Evolutionary conservation across 768 basidiomycete genomes (phyloP), one percentile per base, ranked within the genome.

Genomic region (Dentipellis sp.): DNA sequence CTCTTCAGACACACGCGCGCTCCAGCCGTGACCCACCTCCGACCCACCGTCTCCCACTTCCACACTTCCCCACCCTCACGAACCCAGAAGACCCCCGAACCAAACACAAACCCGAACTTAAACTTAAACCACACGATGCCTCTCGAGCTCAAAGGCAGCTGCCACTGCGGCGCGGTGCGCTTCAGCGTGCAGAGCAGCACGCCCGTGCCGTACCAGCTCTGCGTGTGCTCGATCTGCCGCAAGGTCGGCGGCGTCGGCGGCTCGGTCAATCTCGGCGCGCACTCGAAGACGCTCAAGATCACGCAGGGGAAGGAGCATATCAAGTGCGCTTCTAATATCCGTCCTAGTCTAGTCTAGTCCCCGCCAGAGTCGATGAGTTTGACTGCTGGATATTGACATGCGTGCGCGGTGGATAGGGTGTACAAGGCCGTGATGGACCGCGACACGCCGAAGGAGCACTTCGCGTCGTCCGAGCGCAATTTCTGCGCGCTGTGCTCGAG

Each of bases 171-270:
- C 4, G 56, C 69, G 9, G 65, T 72, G 21, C 59, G 63, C 57
- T 72, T 73, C 63, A 64, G 62, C 4, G 66, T 74, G 14, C 56
- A 68, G 45, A 73, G 71, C 0, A 84, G 79, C 62, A 84, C 81
- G 0, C 73, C 83, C 2, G 74, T 83, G 5, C 83, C 84, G 7
- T 86, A 83, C 63, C 82, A 84, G 79, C 65, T 86, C 35, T 86
- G 84, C 61, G 53, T 80, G 5, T 86, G 84, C 64, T 84, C 82
- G 36, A 84, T 86, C 58, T 86, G 84, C 63, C 79, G 84, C 56
- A 86, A 86, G 66, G 81, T 84, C 10, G 83, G 83, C 39, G 84
- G 84, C 12, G 69, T 69, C 0, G 82, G 83, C 11, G 84, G 84
- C 0, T 80, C 82, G 2, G 75, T 86, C 65, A 86, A 86, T 58